Percentiles rank a stretch among this genome's conserved stretches.
phyloP scores from a whole-genome alignment of 495 filamentous ascomycete species.

The Chaetomidium leptoderma region DNA sequence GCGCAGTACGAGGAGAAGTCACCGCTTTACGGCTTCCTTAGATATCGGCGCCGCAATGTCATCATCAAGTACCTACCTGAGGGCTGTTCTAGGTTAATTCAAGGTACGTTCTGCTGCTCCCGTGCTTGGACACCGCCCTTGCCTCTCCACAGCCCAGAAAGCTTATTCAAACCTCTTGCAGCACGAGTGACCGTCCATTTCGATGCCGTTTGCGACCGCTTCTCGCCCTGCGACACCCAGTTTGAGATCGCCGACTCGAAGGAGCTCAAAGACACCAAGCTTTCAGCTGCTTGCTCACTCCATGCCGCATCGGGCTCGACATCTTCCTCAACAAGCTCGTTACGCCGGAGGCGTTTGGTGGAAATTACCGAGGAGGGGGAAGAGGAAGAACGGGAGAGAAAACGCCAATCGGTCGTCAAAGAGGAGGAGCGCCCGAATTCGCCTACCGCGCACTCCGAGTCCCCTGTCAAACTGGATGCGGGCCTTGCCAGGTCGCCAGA shows the following conservation, averaged over 20 bases:
- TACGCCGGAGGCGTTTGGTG: conserved; percentile 69
- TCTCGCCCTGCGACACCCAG: conserved; percentile 80
- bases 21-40: conserved; percentile 86
- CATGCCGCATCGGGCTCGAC: conserved; percentile 86
- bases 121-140: conserved; percentile 6
- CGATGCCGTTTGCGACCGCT: conserved; percentile 75
- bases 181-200: conserved; percentile 95
- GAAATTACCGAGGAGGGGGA: conserved; percentile 87
- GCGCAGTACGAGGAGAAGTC: conserved; percentile 74
- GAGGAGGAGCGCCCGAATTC: conserved; percentile 31
- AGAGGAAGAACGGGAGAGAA: conserved; percentile 50
- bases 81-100: conserved; percentile 79
- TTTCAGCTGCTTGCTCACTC: conserved; percentile 83
- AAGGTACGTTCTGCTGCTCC: conserved; percentile 58
- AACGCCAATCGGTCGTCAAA: conserved; percentile 45
- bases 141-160: conserved; percentile 7
- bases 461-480: conserved; percentile 34
- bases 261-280: conserved; percentile 79
- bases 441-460: conserved; percentile 4
- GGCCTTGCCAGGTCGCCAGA: conserved; percentile 37
- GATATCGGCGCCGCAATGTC: conserved; percentile 85
- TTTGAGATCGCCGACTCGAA: conserved; percentile 67
- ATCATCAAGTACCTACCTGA: conserved; percentile 90
- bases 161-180: conserved; percentile 33
- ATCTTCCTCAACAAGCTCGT: conserved; percentile 77